Conservation (phyloP, 805 yeast species). For the Barnettozyma sucrosica region DNA sequence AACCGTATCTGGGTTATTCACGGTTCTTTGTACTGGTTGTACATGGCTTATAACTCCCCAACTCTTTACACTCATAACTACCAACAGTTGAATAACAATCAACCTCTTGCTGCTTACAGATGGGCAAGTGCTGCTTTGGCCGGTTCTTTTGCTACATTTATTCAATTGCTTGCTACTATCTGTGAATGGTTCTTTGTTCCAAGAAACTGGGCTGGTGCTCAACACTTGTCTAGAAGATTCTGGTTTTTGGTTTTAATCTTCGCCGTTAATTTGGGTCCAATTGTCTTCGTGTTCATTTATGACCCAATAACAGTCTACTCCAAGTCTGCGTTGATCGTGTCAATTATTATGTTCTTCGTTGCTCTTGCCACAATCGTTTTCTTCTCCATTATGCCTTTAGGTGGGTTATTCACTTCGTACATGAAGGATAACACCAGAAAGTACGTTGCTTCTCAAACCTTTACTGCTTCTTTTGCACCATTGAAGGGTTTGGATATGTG, state of each 20-base stretch:
- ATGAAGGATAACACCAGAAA: constrained; percentile 81
- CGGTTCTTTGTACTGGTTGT: constrained; percentile 88
- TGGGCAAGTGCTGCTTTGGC: constrained; percentile 94
- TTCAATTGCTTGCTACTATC: constrained; percentile 83
- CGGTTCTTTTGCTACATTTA: constrained; percentile 77
- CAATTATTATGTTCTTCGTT: constrained; percentile 84
- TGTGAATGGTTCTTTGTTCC: constrained; percentile 97
- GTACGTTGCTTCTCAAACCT: constrained; percentile 90
- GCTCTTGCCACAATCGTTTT: constrained; percentile 79
- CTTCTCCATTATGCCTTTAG: constrained; percentile 93
- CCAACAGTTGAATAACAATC: constrained; percentile 73
- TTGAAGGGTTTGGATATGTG: constrained; percentile 89
- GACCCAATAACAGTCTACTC: constrained; percentile 64
- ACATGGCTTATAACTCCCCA: constrained; percentile 88
- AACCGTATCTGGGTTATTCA: constrained; percentile 98
- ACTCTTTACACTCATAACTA: constrained; percentile 84
- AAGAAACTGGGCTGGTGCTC: constrained; percentile 99
- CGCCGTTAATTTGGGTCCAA: constrained; percentile 74
- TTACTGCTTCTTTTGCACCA: constrained; percentile 85
- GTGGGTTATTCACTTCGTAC: constrained; percentile 92
- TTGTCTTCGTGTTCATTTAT: constrained; percentile 78
- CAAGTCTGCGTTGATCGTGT: constrained; percentile 66
- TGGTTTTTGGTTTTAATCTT: constrained; percentile 64
- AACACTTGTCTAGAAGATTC: constrained; percentile 85
- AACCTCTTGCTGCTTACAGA: constrained; percentile 82